Base-by-base conservation (phyloP, 257 asterid species). In the Fraxinus cuspidata region DNA sequence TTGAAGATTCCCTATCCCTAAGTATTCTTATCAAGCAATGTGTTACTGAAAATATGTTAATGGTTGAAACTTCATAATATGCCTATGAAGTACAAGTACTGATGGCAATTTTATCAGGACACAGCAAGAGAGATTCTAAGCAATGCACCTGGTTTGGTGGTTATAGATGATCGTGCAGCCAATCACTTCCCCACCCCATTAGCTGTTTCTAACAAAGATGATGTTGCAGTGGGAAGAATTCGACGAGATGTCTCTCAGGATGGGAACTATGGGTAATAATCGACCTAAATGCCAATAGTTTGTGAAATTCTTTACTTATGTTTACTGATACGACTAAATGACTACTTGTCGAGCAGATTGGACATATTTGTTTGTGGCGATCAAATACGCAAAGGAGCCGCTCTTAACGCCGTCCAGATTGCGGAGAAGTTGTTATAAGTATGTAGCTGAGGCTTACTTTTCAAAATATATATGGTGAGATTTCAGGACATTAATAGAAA, bases 381-480 rank as follows among this genome's bases (percentile, higher is more conserved):
- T 81, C 98, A 94, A 92, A 92, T 92, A 85, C 98, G 97, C 83
- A 92, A 94, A 76, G 98, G 97, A 72, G 97, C 97, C 75, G 97
- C 97, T 65, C 98, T 94, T 21, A 94, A 92, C 60, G 97, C 98
- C 8, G 84, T 94, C 78, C 97, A 89, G 84, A 94, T 94, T 77
- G 98, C 97, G 65, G 97, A 92, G 80, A 80, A 90, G 87, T 79
- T 94, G 83, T 92, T 92, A 18, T 88, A 89, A 81, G 67, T 74
- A 73, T 47, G 25, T 28, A 15, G 3, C 27, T 0, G 35, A 12
- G 78, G 78, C 47, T 32, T 35, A 5, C 21, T 64, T 23, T 37
- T 7, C 29, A 38, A 53, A 47, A 1, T 21, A 23, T 40, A 51
- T 72, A 15, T 47, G 77, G 79, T 76, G 83, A 78, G 83, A 71